Evolutionary conservation across 1,139 yeast species (phyloP).

Genomic region (Kodamaea arcana): DNA sequence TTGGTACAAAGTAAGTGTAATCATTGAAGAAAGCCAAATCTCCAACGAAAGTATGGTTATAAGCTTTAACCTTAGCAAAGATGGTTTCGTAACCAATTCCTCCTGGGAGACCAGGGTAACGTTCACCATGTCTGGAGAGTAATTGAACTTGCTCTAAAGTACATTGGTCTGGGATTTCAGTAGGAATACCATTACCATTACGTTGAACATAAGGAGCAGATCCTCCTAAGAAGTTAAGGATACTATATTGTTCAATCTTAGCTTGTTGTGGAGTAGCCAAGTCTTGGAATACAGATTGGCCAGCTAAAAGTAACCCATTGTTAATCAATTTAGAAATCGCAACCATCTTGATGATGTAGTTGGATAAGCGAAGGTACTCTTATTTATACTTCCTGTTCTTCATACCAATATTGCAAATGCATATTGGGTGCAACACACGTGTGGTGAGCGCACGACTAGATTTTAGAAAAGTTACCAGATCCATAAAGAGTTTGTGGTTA

Average conservation of each 20-base stretch:
- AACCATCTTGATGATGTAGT: too few relatives aligned
- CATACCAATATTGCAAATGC: too few relatives aligned
- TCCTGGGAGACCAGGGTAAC: conserved; percentile 44
- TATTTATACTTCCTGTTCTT: too few relatives aligned
- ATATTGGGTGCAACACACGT: too few relatives aligned
- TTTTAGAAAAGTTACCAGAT: too few relatives aligned
- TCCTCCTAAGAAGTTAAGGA: conserved; percentile 43
- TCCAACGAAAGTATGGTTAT: conserved; percentile 27
- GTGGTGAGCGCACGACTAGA: too few relatives aligned
- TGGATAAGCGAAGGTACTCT: too few relatives aligned
- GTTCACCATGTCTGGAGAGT: conserved; percentile 69
- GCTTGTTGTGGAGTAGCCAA: conserved; percentile 38
- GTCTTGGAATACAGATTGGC: conserved; percentile 22
- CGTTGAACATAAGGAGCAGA: conserved; percentile 45
- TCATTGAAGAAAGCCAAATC: conserved; percentile 30
- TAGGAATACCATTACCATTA: conserved; percentile 44
- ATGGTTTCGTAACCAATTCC: conserved; percentile 15
- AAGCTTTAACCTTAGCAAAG: conserved; percentile 17
- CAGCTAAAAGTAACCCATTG: conserved; percentile 26
- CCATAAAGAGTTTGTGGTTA: too few relatives aligned
- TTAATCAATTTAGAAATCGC: conserved; percentile 26
- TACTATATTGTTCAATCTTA: conserved; percentile 35
- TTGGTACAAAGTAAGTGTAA: conserved; percentile 29
- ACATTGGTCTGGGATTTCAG: conserved; percentile 49
- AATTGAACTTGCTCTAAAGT: conserved; percentile 61